Evolutionary conservation across 2,329 filamentous ascomycete genomes (phyloP), one percentile per base, ranked within the genome.

Genomic region (Fusarium napiforme): DNA sequence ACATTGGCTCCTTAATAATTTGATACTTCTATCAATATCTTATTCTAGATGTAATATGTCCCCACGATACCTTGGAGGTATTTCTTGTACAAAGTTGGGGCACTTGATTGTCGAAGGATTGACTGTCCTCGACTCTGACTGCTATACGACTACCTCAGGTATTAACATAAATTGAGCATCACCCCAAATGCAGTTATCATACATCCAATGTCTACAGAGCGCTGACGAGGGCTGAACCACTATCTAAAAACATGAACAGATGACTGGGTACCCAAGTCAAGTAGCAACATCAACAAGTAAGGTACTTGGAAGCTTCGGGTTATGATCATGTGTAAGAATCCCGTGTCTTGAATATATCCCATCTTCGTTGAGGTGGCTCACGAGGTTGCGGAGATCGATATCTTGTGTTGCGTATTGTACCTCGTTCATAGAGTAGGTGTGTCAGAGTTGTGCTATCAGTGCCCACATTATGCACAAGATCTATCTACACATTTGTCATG

Each of bases 311-410:
- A 46, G n/a, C 32, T 12, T 49, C 11, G 21, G n/a, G 5, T 34
- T 53, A 32, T 16, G 23, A 55, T 72, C 73, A 75, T 72, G 64
- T 64, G 71, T 37, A 43, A 37, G 36, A 59, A 39, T 63, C 46
- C 59, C 62, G 66, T 73, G 71, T 57, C 64, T 49, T 21, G n/a
- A 53, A 34, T 37, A 30, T 55, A 39, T 43, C 53, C 19, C 18
- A 45, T 39, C 40, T n/a, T 59, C 14, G 32, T 61, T 39, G 39
- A 53, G 30, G 53, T 47, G 45, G 60, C 59, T 61, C 69, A 76
- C 58, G 60, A 74, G 64, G 64, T 66, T 66, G 40, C 21, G 49
- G 19, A 46, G 34, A 42, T 39, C 6, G 37, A 12, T 39, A 39
- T 39, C 19, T 52, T 62, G 58, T 42, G 56, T 69, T 58, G 55